Conservation (phyloP, 2,329 filamentous ascomycete species). For the Arthroderma sp. region DNA sequence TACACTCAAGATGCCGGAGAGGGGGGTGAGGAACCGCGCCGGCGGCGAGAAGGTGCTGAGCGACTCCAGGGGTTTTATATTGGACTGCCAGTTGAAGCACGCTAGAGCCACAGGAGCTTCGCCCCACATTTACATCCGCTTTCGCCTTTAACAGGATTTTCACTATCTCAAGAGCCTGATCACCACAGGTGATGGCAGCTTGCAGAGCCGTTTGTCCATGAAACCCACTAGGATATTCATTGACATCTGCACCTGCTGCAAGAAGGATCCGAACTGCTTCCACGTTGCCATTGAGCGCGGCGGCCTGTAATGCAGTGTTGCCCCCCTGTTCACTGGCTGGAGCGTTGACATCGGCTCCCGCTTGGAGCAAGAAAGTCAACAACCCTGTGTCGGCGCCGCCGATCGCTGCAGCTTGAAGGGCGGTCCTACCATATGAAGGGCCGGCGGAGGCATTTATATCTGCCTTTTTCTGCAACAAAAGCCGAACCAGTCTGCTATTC, state of each 20-base stretch:
- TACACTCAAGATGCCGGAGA: neutral
- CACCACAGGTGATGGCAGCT: conserved; percentile 9
- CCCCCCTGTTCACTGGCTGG: conserved; percentile 4
- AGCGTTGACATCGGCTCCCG: conserved; percentile 27
- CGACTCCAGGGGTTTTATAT: conserved; percentile 5
- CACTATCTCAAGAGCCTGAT: neutral
- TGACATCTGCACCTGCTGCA: conserved; percentile 11
- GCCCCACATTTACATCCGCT: conserved; percentile 3
- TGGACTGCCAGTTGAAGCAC: conserved; percentile 1
- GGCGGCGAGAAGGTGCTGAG: conserved; percentile 1
- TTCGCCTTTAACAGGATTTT: neutral
- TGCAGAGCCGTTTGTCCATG: conserved; percentile 15
- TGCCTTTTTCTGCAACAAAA: conserved; percentile 11
- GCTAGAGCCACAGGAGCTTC: neutral
- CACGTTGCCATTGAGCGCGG: conserved; percentile 8
- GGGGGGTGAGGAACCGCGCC: neutral
- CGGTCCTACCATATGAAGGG: conserved; percentile 5
- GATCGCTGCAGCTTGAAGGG: conserved; percentile 8
- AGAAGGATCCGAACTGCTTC: conserved; percentile 12
- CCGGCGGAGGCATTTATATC: conserved; percentile 9
- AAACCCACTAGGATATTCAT: conserved; percentile 4
- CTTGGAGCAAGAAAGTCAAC: conserved; percentile 16
- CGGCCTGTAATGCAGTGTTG: conserved; percentile 12
- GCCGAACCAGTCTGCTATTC: conserved; percentile 11
- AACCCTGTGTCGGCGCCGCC: conserved; percentile 1